Conservation (phyloP, 2,329 filamentous ascomycete species). For the Penicillium sp. region DNA sequence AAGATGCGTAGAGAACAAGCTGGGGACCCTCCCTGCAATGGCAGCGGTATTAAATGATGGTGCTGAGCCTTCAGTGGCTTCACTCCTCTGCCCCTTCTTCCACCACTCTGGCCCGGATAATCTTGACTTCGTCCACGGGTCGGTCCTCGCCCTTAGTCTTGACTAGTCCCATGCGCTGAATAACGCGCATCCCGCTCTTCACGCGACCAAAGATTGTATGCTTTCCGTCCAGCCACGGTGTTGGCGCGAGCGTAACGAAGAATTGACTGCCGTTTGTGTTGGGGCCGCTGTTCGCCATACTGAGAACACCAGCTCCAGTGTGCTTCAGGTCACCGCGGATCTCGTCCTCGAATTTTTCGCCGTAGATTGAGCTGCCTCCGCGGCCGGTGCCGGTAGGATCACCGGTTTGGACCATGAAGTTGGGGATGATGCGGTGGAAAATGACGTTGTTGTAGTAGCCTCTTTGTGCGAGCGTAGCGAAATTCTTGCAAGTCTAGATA, state of each 20-base stretch:
- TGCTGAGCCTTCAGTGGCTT: conserved; percentile 7
- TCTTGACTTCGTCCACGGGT: conserved; percentile 79
- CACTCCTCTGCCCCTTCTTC: conserved; percentile 49
- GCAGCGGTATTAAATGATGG: neutral
- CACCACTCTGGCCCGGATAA: conserved; percentile 69
- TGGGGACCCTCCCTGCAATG: neutral
- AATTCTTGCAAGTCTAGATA: conserved; percentile 76
- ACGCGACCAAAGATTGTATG: conserved; percentile 96
- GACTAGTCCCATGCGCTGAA: conserved; percentile 84
- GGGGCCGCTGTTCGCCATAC: conserved; percentile 93
- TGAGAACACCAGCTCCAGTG: conserved; percentile 88
- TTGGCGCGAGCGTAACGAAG: conserved; percentile 90
- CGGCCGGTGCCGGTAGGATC: conserved; percentile 93
- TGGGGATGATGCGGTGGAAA: conserved; percentile 92
- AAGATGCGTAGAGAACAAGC: neutral
- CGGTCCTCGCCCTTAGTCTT: conserved; percentile 79
- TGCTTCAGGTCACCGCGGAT: conserved; percentile 77
- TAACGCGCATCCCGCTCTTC: conserved; percentile 76
- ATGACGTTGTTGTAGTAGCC: conserved; percentile 85
- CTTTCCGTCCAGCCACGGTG: conserved; percentile 95
- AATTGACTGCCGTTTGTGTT: conserved; percentile 96
- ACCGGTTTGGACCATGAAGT: conserved; percentile 95
- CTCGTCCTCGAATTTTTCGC: conserved; percentile 92
- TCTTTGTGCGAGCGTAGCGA: conserved; percentile 72
- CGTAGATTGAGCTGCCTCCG: conserved; percentile 86